Base-by-base conservation (phyloP, 1,284 basidiomycete species). In the Boletellus sp. region DNA sequence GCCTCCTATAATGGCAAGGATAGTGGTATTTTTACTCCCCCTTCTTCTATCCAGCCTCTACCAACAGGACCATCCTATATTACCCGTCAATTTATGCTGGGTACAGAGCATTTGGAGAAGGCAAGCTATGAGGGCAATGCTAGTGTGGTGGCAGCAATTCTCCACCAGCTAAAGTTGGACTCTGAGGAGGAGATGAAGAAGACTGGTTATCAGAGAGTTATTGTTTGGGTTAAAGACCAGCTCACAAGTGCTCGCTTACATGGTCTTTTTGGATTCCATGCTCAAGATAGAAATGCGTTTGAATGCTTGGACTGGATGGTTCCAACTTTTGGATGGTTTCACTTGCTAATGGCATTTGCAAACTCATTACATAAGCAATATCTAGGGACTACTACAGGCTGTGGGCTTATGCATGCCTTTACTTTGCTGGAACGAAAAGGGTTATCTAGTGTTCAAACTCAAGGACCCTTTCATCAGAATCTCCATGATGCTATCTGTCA, bases 101-200 rank as follows among this genome's bases (percentile, higher is more conserved):
- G 58, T 0, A 68, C 68, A 0, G 57, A 59, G 7, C 44, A 63
- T 36, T 56, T 68, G 36, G 53, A 65, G 13, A 68, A 73, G 47
- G 63, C 66, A 2, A 69, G 66, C 33, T 73, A 72, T 38, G 61
- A 69, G 13, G 70, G 64, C 8, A 69, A 68, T 48, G 44, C 46
- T 2, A 37, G 45, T 16, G 36, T 43, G 64, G 0, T 51, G 70
- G 5, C 4, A 7, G 63, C 67, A 38, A 60, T 45, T 9, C 21
- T 50, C 2, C 35, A 36, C 21, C 53, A 59, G 26, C 27, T 57
- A 13, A 30, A 27, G 6, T 26, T 54, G 7, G 29, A 44, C 19
- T 21, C 48, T 7, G 13, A 37, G 8, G 47, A 53, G 11, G 49
- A 56, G 25, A 25, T 41, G 34, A 39, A 49, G 36, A 23, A 50